Conservation (phyloP, 495 filamentous ascomycete genomes). For the Neurospora sp. region DNA sequence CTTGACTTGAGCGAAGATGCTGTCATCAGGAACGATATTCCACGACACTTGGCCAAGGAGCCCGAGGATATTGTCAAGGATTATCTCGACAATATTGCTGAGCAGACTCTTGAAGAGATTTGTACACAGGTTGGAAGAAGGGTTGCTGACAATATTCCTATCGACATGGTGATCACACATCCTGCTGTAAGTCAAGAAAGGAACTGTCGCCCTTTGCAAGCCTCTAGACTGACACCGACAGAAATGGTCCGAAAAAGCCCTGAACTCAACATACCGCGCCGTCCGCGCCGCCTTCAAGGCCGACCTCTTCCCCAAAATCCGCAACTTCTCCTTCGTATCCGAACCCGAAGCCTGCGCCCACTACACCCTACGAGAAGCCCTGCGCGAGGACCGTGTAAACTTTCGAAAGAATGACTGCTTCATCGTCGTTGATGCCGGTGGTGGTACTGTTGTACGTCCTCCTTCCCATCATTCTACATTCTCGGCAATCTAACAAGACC, state of each 20-base stretch:
- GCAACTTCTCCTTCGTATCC: slow-evolving; percentile 33
- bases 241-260: slow-evolving; percentile 23
- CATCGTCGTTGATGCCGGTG: slow-evolving; percentile 46
- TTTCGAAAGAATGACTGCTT: slow-evolving; percentile 38
- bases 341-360: slow-evolving; percentile 49
- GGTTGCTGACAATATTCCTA: slow-evolving; percentile 8
- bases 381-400: slow-evolving; percentile 4
- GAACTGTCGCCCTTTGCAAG: neutral
- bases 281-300: slow-evolving; percentile 17
- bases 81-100: slow-evolving; percentile 19
- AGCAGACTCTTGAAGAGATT: slow-evolving; percentile 13
- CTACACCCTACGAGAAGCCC: slow-evolving; percentile 32
- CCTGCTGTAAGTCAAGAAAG: slow-evolving; percentile 15
- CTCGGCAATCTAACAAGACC: neutral
- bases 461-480: neutral
- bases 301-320: slow-evolving; percentile 15
- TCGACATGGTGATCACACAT: slow-evolving; percentile 26
- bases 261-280: slow-evolving; percentile 23
- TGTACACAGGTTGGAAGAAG: neutral
- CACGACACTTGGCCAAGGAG: slow-evolving; percentile 19
- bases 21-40: slow-evolving; percentile 14
- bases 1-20: slow-evolving; percentile 8
- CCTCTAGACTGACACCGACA: neutral
- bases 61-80: slow-evolving; percentile 23
- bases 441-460: slow-evolving; percentile 45